Evolutionary conservation across 108 stramenopile species (phyloP).

Genomic region (Skeletonema menzelii): DNA sequence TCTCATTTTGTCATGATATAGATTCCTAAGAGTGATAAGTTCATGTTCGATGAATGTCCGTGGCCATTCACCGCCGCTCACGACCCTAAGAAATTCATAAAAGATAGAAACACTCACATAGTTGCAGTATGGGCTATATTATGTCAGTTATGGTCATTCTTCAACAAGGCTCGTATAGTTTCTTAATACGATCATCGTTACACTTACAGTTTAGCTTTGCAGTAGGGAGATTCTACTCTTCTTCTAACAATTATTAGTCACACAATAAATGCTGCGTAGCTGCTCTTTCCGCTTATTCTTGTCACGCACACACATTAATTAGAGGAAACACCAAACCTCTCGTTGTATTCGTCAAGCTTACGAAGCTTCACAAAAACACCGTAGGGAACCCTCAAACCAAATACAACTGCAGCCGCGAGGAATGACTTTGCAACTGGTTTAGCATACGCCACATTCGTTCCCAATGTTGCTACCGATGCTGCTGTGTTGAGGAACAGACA

Average conservation of each 20-base stretch:
- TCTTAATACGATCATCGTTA: background rate
- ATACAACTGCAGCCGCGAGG: conserved; percentile 59
- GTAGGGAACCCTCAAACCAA: conserved; percentile 68
- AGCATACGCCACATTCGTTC: conserved; percentile 47
- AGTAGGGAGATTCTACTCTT: background rate
- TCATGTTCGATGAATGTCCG: conserved; percentile 54
- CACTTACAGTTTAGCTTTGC: background rate
- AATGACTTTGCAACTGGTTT: conserved; percentile 48
- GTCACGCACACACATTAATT: conserved; percentile 1
- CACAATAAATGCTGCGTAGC: background rate
- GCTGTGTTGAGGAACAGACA: conserved; percentile 76
- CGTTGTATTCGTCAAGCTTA: conserved; percentile 82
- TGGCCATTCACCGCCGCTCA: conserved; percentile 70
- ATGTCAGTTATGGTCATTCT: conserved; percentile 32
- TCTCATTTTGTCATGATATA: background rate
- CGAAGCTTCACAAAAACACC: conserved; percentile 64
- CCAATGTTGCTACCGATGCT: conserved; percentile 58
- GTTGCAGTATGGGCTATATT: conserved; percentile 31
- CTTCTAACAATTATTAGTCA: background rate
- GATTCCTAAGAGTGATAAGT: conserved; percentile 40
- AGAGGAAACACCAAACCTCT: conserved; percentile 59
- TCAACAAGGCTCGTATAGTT: conserved; percentile 17
- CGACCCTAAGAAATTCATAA: conserved; percentile 45
- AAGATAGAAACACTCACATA: conserved; percentile 47
- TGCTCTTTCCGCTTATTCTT: background rate